phyloP scores from a whole-genome alignment of 1,284 basidiomycete genomes.

The Fomitopsis betulina region DNA sequence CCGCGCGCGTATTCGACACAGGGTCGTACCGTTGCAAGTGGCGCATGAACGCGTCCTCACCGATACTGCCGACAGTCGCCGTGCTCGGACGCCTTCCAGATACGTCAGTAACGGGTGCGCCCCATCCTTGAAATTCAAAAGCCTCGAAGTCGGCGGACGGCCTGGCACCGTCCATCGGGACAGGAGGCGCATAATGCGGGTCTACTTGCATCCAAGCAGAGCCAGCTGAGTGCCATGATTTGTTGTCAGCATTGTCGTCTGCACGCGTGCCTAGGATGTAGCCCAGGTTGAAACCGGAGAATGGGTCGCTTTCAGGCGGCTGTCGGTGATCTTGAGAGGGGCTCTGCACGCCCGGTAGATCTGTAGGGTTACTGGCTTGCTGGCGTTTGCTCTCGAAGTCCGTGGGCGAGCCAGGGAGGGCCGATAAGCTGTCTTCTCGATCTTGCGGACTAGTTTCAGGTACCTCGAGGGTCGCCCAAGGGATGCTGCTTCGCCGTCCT shows the following conservation, averaged over 20 bases:
- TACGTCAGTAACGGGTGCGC: conserved; percentile 1
- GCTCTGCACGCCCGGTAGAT: neutral
- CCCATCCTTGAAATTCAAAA: conserved; percentile 7
- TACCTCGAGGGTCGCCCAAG: conserved; percentile 19
- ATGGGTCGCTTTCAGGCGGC: conserved; percentile 13
- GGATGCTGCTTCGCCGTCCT: conserved; percentile 20
- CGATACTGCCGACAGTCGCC: conserved; percentile 36
- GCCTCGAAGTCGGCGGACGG: conserved; percentile 1
- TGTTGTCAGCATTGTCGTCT: conserved; percentile 24
- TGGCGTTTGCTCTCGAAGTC: neutral
- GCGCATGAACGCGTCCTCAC: conserved; percentile 57
- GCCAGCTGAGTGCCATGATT: conserved; percentile 30
- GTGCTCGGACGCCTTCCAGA: conserved; percentile 43
- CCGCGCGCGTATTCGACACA: conserved; percentile 38
- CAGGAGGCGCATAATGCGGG: neutral
- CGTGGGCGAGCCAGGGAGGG: conserved; percentile 16
- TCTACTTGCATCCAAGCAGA: conserved; percentile 32
- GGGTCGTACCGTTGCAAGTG: conserved; percentile 46
- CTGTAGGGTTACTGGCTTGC: neutral
- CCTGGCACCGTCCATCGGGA: neutral
- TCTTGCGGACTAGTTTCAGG: conserved; percentile 11
- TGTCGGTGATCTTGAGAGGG: conserved; percentile 15
- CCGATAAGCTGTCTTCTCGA: conserved; percentile 26
- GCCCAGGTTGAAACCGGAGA: conserved; percentile 34
- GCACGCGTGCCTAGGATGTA: conserved; percentile 34